Evolutionary conservation across 495 filamentous ascomycete genomes (phyloP), one percentile per base, ranked within the genome.

Genomic region (Amniculicola lignicola): DNA sequence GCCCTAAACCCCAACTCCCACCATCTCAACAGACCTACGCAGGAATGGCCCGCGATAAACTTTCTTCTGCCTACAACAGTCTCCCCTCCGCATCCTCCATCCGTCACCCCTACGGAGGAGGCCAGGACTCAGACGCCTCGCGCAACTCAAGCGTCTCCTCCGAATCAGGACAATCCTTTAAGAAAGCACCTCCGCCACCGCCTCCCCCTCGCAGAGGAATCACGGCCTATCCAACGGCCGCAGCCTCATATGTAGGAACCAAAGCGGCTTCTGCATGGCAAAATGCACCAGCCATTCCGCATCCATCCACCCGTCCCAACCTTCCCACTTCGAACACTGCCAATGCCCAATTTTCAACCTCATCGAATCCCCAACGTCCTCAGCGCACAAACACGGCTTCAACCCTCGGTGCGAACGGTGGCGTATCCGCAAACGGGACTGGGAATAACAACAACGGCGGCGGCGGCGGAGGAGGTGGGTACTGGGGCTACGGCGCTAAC

Each of bases 31-130:
- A 57, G 53, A 29, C 42, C 18, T 62, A 65, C 56, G 44, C 51
- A 11, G 39, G 70, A 16, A 63, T 58, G 46, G 67, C 69, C 36
- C 60, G 69, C 18, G 67, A 70, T 27, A 72, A 74, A 51, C 61
- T 76, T 43, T 52, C 66, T 24, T 69, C 70, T 41, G 77, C 69
- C 3, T 80, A 79, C 63, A 79, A 78, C 66, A 52, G 68, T 39
- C 65, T 79, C 14, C 76, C 78, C 1, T 69, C 74, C 25, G 56
- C 65, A 1, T 54, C 57, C 31, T 65, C 63, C 15, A 63, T 68
- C 24, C 38, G 51, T 12, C 57, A 58, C 42, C 29, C 41, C 18
- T 47, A 47, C 33, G 42, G 51, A 6, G 31, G 57, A 28, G 54
- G 54, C 4, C 28, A 60, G 24, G 37, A 9, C 7, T 45, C 54